A percentile compares a stretch with the other conserved stretches of the same genome.
Evolutionary conservation across 345 rosid genomes (phyloP).

Genomic region (Cardamine resedifolia): DNA sequence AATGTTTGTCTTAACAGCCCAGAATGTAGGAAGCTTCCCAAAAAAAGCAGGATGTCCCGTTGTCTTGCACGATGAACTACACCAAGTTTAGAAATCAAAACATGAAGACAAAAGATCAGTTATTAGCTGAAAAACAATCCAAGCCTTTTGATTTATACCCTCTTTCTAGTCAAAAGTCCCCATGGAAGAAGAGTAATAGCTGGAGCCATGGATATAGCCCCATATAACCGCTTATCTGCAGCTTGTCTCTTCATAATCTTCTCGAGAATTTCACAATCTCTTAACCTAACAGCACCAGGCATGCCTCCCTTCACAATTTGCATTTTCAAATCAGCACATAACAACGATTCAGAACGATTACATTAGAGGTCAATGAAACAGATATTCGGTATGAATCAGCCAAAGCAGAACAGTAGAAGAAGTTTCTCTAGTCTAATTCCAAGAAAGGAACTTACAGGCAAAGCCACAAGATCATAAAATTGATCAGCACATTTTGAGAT

Average conservation of each 20-base stretch:
- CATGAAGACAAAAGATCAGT: not conserved
- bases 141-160: conserved; percentile 44
- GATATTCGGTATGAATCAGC: not conserved
- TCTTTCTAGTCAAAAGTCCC: conserved; percentile 81
- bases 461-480: conserved; percentile 79
- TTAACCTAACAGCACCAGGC: conserved; percentile 90
- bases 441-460: conserved; percentile 66
- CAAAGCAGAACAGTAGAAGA: not conserved
- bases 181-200: conserved; percentile 94
- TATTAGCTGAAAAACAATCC: not conserved
- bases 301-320: conserved; percentile 77
- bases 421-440: not conserved
- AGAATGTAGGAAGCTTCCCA: conserved; percentile 79
- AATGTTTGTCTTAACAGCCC: conserved; percentile 89
- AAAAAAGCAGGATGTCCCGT: conserved; percentile 90
- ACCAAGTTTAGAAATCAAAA: conserved; percentile 47
- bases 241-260: conserved; percentile 75
- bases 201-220: conserved; percentile 94
- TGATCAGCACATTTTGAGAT: conserved; percentile 62
- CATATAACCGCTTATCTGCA: conserved; percentile 67
- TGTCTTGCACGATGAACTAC: conserved; percentile 65
- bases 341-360: not conserved
- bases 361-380: not conserved
- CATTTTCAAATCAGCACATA: not conserved
- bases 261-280: conserved; percentile 70